These are phyloP conservation scores for Candida parachauliodes DNA, from an alignment of 805 yeast genomes.

Conservation along the genomic window DNA sequence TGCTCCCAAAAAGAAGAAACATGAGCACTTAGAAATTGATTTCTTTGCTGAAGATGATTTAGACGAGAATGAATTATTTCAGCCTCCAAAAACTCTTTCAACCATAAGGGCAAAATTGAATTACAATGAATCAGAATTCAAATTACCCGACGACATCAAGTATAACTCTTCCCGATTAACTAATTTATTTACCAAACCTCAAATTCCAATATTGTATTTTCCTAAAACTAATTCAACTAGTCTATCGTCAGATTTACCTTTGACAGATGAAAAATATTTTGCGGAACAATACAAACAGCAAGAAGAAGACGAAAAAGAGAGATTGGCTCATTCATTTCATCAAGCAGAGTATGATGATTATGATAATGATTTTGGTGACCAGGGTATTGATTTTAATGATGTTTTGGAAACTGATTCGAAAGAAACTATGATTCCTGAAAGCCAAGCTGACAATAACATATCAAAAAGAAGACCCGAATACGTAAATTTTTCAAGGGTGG, in stretches of 20 bases:
- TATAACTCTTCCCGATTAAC: constrained; percentile 69
- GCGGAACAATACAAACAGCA: constrained; percentile 56
- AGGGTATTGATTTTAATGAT: constrained; percentile 41
- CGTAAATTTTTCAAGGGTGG: constrained; percentile 40
- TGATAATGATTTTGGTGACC: constrained; percentile 31
- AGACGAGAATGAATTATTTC: constrained; percentile 33
- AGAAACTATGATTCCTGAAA: constrained; percentile 9
- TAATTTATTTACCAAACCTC: constrained; percentile 66
- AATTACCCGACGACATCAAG: constrained; percentile 70
- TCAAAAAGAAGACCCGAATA: constrained; percentile 32
- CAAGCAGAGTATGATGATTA: constrained; percentile 41
- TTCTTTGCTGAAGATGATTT: constrained; percentile 28
- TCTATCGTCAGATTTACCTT: constrained; percentile 16
- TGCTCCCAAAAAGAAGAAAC: constrained; percentile 12
- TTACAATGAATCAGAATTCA: constrained; percentile 19
- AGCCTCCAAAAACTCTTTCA: constrained; percentile 23
- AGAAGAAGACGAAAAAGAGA: constrained; percentile 34
- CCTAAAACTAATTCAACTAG: constrained; percentile 11
- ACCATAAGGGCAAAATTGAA: constrained; percentile 12
- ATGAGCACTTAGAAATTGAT: constrained; percentile 23
- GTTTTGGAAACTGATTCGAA: constrained; percentile 22
- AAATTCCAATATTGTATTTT: constrained; percentile 14
- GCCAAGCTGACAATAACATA: constrained; percentile 9
- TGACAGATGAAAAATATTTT: constrained; percentile 69
- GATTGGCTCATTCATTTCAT: constrained; percentile 34